These are phyloP conservation scores for Arachis stenosperma DNA, from an alignment of 306 rosid genomes.

Conservation along the genomic window DNA sequence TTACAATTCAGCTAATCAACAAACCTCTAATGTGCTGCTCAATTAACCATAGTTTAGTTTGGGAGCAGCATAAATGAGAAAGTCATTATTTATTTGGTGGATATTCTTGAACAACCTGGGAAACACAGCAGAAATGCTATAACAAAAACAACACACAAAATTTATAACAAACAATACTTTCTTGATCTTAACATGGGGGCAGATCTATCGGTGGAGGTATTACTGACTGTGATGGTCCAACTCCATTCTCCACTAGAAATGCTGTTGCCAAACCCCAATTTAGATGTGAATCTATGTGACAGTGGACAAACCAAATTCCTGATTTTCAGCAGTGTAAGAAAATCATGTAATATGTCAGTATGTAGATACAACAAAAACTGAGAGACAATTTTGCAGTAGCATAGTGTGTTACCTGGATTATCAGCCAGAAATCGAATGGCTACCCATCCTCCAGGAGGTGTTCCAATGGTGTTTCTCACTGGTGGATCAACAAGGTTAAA, in stretches of 20 bases:
- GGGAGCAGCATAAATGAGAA: conserved; percentile 15
- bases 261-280: conserved; percentile 76
- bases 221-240: conserved; percentile 68
- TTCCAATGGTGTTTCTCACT: conserved; percentile 76
- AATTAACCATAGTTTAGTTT: conserved; percentile 21
- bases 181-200: conserved; percentile 64
- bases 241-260: conserved; percentile 83
- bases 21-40: conserved; percentile 33
- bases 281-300: conserved; percentile 84
- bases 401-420: conserved; percentile 68
- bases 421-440: conserved; percentile 89
- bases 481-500: conserved; percentile 89
- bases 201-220: conserved; percentile 95
- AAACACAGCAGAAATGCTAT: not conserved
- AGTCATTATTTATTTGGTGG: conserved; percentile 3
- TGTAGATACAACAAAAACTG: not conserved
- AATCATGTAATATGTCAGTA: conserved; percentile 29
- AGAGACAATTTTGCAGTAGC: not conserved
- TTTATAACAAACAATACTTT: conserved; percentile 33
- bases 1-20: conserved; percentile 25
- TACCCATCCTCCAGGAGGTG: conserved; percentile 96
- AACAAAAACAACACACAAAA: not conserved
- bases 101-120: conserved; percentile 16
- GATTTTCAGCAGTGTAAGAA: conserved; percentile 30
- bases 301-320: conserved; percentile 91